Evolutionary conservation across 1,139 yeast genomes (phyloP), one percentile per base, ranked within the genome.

Genomic region (Debaryomyces psychrophilus): DNA sequence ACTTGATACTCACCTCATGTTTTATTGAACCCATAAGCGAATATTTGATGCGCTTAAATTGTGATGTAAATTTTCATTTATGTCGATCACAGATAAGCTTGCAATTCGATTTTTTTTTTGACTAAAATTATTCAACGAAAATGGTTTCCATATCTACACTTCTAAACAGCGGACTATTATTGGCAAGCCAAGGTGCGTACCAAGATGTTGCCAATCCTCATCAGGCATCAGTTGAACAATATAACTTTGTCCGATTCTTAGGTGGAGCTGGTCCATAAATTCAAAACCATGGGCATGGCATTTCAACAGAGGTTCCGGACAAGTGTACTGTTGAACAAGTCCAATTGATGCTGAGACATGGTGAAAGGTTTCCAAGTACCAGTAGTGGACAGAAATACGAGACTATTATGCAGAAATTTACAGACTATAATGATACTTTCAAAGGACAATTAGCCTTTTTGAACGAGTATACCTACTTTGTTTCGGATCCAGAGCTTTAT

Each of bases 321-420:
- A 71, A 72, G 41, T 80, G 88, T 58, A 61, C 68, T 8, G 71
- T 85, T 41, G 83, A 82, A 50, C 90, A 83, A 61, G 87, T 84
- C n/a, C 83, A 82, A 52, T 64, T 82, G 50, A 65, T 82, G 43
- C 73, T 78, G 48, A 77, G 93, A 59, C 93, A 87, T 56, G 93
- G 92, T n/a, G 90, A 85, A 58, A 69, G 93, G 56, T 86, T 73
- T 60, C 90, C 89, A 15, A 64, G 72, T 3, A 57, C 57, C 14
- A 53, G 59, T 26, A 58, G 60, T 15, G 77, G 74, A 20, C 48
- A 49, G 29, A 37, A 37, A 8, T 53, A 49, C 31, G 55, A 62
- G 39, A 53, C 54, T 8, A 47, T 65, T 33, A 45, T 56, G 46
- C 39, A 52, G 8, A 64, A 61, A 46, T 55, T 67, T 43, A 40